These are phyloP conservation scores for Cutaneotrichosporon spelunceum DNA, from an alignment of 1,284 basidiomycete genomes.

Conservation along the genomic window DNA sequence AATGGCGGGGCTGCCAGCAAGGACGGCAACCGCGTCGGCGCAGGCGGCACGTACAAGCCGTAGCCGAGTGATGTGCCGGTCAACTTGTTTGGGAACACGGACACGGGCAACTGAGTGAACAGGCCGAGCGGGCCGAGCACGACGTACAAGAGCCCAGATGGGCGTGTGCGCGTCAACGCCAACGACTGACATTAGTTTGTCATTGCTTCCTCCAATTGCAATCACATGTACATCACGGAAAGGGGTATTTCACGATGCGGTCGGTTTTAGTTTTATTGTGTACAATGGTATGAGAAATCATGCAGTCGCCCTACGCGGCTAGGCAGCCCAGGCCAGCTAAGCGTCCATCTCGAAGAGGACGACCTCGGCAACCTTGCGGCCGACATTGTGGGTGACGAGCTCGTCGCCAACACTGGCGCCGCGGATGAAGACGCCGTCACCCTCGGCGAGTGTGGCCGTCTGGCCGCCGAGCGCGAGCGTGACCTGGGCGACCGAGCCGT, in stretches of 20 bases:
- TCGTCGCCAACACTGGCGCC: constrained; percentile 57
- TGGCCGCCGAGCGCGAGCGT: constrained; percentile 46
- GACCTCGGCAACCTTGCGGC: constrained; percentile 62
- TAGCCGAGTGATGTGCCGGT: background rate
- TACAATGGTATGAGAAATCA: background rate
- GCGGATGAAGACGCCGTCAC: constrained; percentile 68
- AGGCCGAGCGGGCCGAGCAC: too few species aligned
- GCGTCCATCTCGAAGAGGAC: constrained; percentile 66
- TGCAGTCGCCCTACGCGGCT: too few species aligned
- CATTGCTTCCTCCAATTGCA: too few species aligned
- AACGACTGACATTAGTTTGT: too few species aligned
- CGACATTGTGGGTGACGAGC: constrained; percentile 58
- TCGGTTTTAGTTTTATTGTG: constrained; percentile 2
- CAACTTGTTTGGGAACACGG: background rate
- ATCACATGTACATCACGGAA: too few species aligned
- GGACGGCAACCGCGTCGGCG: background rate
- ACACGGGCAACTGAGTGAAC: too few species aligned
- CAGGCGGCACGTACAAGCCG: background rate
- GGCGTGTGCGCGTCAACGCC: background rate
- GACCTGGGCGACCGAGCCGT: constrained; percentile 30
- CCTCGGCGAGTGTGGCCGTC: constrained; percentile 58
- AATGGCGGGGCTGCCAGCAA: background rate
- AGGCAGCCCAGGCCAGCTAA: background rate
- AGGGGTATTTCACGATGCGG: background rate
- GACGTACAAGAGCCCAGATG: background rate